A percentile compares a stretch with the other conserved stretches of the same genome.
Evolutionary conservation across 2,329 filamentous ascomycete genomes (phyloP).

Genomic region (Verticillium longisporum): DNA sequence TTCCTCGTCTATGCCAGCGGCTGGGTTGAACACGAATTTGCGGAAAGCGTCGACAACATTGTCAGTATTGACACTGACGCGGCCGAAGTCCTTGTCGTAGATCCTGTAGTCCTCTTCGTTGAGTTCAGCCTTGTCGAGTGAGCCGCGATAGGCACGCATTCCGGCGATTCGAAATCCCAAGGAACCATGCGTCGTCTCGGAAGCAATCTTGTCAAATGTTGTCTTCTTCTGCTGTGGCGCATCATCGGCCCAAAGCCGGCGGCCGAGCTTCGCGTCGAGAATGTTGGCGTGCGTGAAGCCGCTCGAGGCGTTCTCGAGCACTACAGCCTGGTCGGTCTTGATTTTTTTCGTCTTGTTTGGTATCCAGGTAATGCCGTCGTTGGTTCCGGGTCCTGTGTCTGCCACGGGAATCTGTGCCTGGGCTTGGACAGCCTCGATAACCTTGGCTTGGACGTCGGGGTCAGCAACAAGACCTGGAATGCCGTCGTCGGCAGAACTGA

Average conservation of each 20-base stretch:
- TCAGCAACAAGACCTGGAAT: constrained; percentile 36
- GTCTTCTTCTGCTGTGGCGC: constrained; percentile 51
- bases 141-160: constrained; percentile 57
- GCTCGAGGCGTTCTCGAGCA: constrained; percentile 75
- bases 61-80: constrained; percentile 40
- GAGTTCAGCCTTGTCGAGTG: constrained; percentile 41
- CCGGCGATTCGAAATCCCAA: constrained; percentile 59
- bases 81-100: constrained; percentile 59
- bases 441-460: constrained; percentile 24
- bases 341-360: constrained; percentile 54
- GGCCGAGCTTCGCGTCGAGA: constrained; percentile 86
- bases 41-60: constrained; percentile 50
- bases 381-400: constrained; percentile 3
- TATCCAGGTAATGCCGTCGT: constrained; percentile 29
- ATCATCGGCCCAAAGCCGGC: constrained; percentile 76
- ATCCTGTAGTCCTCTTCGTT: constrained; percentile 49
- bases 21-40: constrained; percentile 51
- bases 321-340: constrained; percentile 70
- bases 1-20: constrained; percentile 52
- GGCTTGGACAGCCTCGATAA: constrained; percentile 23
- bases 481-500: constrained; percentile 39
- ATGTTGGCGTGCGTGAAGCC: constrained; percentile 85
- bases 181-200: constrained; percentile 51
- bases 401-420: constrained; percentile 10
- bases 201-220: constrained; percentile 53